phyloP scores from a whole-genome alignment of 441 rosid genomes.

The Erysimum pusillum region DNA sequence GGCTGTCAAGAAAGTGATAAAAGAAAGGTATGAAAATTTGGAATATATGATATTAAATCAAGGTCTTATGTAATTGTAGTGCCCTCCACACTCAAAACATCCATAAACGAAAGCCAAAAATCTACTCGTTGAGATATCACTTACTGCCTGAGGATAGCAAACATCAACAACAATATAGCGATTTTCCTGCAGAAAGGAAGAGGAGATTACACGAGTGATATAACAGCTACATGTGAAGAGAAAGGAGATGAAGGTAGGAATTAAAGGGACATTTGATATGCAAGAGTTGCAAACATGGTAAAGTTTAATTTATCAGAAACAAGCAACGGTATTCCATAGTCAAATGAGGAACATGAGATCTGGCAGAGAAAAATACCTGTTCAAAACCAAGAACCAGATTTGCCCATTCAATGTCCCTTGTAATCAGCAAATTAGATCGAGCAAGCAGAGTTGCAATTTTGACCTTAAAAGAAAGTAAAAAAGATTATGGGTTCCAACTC shows the following conservation, averaged over 20 bases:
- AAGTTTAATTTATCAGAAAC: constrained; percentile 7
- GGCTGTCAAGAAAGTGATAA: constrained; percentile 65
- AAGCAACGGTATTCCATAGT: not conserved
- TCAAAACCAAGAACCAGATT: constrained; percentile 93
- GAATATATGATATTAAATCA: constrained; percentile 14
- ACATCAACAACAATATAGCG: constrained; percentile 91
- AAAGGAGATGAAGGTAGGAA: constrained; percentile 9
- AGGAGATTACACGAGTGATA: constrained; percentile 12
- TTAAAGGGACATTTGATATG: not conserved
- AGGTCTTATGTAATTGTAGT: constrained; percentile 9
- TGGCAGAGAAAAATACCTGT: constrained; percentile 61
- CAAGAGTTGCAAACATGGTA: not conserved
- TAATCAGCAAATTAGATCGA: constrained; percentile 87
- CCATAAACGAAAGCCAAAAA: not conserved
- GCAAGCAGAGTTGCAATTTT: constrained; percentile 87
- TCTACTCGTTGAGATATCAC: constrained; percentile 39
- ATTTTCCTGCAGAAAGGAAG: constrained; percentile 69
- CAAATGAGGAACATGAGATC: constrained; percentile 8
- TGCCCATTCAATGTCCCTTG: constrained; percentile 99
- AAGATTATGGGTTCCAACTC: constrained; percentile 9
- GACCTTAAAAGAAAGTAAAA: constrained; percentile 50
- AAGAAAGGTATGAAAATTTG: not conserved
- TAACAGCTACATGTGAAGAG: constrained; percentile 1
- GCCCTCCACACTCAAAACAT: constrained; percentile 15
- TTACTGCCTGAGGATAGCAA: constrained; percentile 83